These are phyloP conservation scores for Bacterosira constricta DNA, from an alignment of 108 stramenopile species.

Conservation along the genomic window DNA sequence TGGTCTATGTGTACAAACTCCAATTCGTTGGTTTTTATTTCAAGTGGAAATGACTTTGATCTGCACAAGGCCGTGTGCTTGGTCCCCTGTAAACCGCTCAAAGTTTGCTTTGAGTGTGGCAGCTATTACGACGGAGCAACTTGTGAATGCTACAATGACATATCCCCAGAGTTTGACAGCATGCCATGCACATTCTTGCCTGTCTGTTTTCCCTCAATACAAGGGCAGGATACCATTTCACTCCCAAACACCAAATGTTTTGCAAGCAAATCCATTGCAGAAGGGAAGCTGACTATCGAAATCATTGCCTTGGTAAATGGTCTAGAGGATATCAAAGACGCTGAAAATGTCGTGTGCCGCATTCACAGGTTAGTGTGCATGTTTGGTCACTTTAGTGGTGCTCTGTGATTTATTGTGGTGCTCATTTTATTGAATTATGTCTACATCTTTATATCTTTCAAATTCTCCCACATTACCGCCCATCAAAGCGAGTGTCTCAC, in stretches of 20 bases:
- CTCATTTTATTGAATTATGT: no score
- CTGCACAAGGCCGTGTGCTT: neutral
- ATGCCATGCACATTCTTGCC: neutral
- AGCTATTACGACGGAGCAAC: neutral
- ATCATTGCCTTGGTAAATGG: neutral
- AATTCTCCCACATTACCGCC: no score
- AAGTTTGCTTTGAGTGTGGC: conserved; percentile 6
- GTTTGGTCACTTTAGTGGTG: no score
- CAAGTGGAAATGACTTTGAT: neutral
- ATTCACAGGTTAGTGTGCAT: no score
- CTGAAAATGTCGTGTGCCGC: no score
- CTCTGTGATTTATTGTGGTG: no score
- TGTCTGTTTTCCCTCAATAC: neutral
- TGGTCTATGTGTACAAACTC: neutral
- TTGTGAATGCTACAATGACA: neutral
- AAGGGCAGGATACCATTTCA: neutral
- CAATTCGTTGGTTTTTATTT: neutral
- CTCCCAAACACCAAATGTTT: neutral
- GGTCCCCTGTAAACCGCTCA: no score
- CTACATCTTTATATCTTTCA: no score
- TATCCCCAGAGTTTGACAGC: neutral
- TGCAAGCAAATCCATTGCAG: neutral
- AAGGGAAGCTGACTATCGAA: conserved; percentile 6
- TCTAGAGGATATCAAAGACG: no score
- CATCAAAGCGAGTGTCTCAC: conserved; percentile 30